Conservation (phyloP, 2,329 filamentous ascomycete species). For the Cladosporium sp. region DNA sequence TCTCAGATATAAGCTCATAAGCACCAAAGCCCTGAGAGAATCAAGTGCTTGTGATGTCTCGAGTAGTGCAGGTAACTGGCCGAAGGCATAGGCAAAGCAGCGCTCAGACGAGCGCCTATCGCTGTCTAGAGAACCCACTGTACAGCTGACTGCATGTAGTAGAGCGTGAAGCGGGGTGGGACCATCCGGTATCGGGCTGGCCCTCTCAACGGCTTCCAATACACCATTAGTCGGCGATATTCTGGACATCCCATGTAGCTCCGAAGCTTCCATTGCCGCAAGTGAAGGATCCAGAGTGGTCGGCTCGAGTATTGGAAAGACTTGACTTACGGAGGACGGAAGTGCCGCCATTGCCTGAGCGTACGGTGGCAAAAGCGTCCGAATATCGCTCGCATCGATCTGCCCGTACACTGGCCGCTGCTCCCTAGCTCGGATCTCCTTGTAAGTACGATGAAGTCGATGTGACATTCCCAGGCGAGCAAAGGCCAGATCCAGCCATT, state of each 20-base stretch:
- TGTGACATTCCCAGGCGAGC: background rate
- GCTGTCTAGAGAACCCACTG: background rate
- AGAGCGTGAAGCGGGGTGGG: background rate
- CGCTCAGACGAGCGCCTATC: background rate
- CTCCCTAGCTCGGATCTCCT: background rate
- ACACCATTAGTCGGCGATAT: background rate
- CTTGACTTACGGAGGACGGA: background rate
- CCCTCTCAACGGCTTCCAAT: background rate
- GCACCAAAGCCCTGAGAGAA: background rate
- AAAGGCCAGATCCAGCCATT: constrained; percentile 9
- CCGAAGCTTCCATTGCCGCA: background rate
- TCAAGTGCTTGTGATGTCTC: background rate
- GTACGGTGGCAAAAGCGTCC: background rate
- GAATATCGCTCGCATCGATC: background rate
- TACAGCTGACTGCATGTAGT: background rate
- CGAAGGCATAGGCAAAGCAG: background rate
- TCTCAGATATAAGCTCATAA: background rate
- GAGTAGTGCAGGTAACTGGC: background rate
- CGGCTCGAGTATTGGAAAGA: background rate
- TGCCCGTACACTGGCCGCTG: background rate
- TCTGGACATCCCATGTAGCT: background rate
- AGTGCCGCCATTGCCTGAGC: background rate
- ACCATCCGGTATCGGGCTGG: background rate
- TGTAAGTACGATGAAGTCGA: background rate
- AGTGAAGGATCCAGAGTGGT: background rate